Evolutionary conservation across 2,329 filamentous ascomycete genomes (phyloP), one percentile per base, ranked within the genome.

Genomic region (Cadophora gregata): DNA sequence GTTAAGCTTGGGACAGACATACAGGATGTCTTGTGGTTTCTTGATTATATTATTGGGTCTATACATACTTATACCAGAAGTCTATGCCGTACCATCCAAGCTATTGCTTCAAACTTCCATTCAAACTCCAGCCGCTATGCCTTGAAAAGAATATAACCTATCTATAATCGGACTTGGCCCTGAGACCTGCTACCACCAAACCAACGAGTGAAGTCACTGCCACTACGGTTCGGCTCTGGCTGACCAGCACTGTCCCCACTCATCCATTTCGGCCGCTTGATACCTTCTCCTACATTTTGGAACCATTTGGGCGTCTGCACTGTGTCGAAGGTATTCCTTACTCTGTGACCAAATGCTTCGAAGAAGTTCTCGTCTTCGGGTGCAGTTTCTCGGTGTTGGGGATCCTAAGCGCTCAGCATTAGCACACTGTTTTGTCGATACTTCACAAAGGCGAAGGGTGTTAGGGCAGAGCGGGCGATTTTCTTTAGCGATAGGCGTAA

Each of bases 301-400:
- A 97, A 81, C 93, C 94, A 98, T 70, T 89, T 89, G 0, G 96
- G 95, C 33, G 90, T 85, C 62, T 93, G 90, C 1, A 93, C 85
- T 0, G 88, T 91, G 68, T 98, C 95, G 62, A 98, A 88, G 0
- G 96, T 98, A 75, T 99, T 99, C 79, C 90, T 92, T 73, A 99
- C 89, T 42, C 95, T 86, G 76, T 96, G 92, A 0, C 92, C 89
- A 68, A 98, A 88, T 38, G 90, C 90, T 71, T 92, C 86, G 75
- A 98, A 93, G 78, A 97, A 93, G 71, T 90, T 93, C 63, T 93
- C 92, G 16, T 93, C 89, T 36, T 92, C 90, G 1, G 86, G 84
- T 8, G 85, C 84, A 0, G 86, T 75, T 65, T 73, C 76, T 70
- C 62, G 77, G 72, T 76, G 67, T 70, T 81, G 70, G 33, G 70